phyloP scores from a whole-genome alignment of 371 early-diverging fungal genomes.

The Quaeritorhiza haematococci region DNA sequence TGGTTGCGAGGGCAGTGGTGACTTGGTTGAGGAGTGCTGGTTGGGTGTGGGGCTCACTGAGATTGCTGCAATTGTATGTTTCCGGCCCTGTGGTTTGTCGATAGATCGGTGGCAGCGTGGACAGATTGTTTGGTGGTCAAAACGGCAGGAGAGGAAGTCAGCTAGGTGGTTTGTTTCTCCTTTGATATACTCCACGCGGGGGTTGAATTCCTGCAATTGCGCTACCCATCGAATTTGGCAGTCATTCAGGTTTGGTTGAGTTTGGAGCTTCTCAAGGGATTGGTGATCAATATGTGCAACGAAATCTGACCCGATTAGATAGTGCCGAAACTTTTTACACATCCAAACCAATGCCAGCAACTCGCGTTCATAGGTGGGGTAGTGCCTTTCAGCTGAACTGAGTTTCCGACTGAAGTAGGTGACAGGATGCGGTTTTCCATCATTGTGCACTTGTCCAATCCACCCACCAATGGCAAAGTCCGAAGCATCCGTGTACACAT shows the following conservation, averaged over 20 bases:
- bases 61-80: no score
- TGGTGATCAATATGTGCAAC: not conserved
- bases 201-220: not conserved
- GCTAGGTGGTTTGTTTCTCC: not conserved
- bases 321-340: not conserved
- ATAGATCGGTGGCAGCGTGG: no score
- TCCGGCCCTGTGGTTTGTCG: no score
- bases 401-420: not conserved
- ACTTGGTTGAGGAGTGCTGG: no score
- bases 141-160: no score
- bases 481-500: not conserved
- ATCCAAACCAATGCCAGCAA: not conserved
- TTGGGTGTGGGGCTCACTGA: no score
- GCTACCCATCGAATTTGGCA: not conserved
- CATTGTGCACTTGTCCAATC: not conserved
- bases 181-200: not conserved
- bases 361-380: not conserved
- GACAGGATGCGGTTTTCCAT: not conserved
- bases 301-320: not conserved
- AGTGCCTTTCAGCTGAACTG: not conserved
- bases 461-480: not conserved
- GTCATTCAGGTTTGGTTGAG: not conserved
- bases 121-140: no score
- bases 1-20: no score
- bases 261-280: not conserved